Evolutionary conservation across 208 protist species (phyloP), one percentile per base, ranked within the genome.

Genomic region (Lotmaria passim): DNA sequence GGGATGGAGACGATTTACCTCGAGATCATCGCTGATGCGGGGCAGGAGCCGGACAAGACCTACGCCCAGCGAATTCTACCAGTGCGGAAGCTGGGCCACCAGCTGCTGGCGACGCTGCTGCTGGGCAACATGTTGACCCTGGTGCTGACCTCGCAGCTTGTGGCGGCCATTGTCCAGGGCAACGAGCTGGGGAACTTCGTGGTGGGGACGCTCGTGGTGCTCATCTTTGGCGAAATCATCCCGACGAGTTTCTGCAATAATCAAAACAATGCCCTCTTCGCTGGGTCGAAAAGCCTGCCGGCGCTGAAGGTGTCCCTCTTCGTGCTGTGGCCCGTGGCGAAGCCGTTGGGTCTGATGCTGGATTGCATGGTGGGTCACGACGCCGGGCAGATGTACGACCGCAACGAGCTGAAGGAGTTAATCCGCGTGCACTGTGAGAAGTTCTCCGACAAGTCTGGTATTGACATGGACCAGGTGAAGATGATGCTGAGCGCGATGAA

Each of bases 81-180:
- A 10, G 78, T 95, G 39, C 82, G 90, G 4, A 51, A 69, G 30
- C 78, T 90, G 31, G 90, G 90, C 15, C 90, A 95, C 69, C 87
- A 88, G 47, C 77, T 91, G 6, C 79, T 95, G 23, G 69, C 72
- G 21, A 91, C 86, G 23, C 69, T 95, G 24, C 64, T 95, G 39
- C 67, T 95, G 39, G 90, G 90, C 11, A 95, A 95, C 75, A 95
- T 95, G 90, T 58, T 93, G 19, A 84, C 87, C 21, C 57, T 92
- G 30, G 87, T 93, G 38, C 44, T 95, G 33, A 87, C 80, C n/a
- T 93, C 90, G 26, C 86, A 95, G 79, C 81, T 95, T 46, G 77
- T 93, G 6, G 85, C 90, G 1, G 90, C 85, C 12, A 88, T 95
- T 33, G 61, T 91, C 46, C 48, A 76, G 17, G 73, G 71, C 12